phyloP scores from a whole-genome alignment of 192 early-diverging fungal genomes.

The Coemansia aciculifera region DNA sequence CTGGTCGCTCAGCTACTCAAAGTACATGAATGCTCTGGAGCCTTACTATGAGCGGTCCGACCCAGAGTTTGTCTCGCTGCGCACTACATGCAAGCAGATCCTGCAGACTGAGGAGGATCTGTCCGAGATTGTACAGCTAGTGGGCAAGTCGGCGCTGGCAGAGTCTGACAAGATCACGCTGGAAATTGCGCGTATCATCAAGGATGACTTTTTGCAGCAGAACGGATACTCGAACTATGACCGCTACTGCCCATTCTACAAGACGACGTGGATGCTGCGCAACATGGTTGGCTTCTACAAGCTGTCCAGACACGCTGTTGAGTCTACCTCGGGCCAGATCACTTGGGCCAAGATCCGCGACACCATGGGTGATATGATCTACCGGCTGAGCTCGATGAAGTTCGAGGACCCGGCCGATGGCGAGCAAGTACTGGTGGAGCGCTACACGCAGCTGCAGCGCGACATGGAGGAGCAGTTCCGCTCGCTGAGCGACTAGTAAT shows the following conservation, averaged over 20 bases:
- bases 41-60: conserved; percentile 94
- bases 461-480: conserved; percentile 97
- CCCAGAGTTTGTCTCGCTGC: conserved; percentile 88
- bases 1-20: conserved; percentile 97
- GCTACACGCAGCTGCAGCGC: conserved; percentile 86
- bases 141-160: conserved; percentile 90
- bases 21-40: conserved; percentile 97
- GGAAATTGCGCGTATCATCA: conserved; percentile 95
- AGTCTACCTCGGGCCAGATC: conserved; percentile 82
- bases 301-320: conserved; percentile 91
- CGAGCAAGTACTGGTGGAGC: conserved; percentile 79
- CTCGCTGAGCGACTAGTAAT: conserved; percentile 65
- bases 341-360: conserved; percentile 97
- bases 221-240: conserved; percentile 99
- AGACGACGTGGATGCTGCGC: conserved; percentile 97
- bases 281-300: conserved; percentile 98
- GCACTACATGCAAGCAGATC: conserved; percentile 96
- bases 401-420: conserved; percentile 99
- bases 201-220: conserved; percentile 99
- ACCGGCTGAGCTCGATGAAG: conserved; percentile 99
- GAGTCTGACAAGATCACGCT: conserved; percentile 99
- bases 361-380: conserved; percentile 85
- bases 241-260: conserved; percentile 99
- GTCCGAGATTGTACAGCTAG: conserved; percentile 99
- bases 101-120: conserved; percentile 98